phyloP scores from a whole-genome alignment of 2,329 filamentous ascomycete genomes.

The Cercospora sojina region DNA sequence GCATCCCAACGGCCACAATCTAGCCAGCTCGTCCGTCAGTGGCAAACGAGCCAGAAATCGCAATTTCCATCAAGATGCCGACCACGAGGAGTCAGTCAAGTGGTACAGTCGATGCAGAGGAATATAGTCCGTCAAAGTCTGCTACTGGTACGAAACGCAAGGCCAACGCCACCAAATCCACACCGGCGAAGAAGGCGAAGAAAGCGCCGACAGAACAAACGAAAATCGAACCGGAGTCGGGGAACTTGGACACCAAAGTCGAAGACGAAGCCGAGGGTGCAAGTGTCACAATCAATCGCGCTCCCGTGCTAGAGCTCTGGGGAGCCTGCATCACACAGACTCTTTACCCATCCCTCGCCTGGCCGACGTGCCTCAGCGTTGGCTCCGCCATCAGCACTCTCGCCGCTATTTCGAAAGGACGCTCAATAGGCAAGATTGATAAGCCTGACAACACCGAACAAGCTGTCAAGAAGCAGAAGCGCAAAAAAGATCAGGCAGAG shows the following conservation, averaged over 20 bases:
- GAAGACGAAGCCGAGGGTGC: slow-evolving; percentile 4
- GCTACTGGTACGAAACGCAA: slow-evolving; percentile 13
- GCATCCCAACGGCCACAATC: neutral
- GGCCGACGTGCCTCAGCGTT: slow-evolving; percentile 37
- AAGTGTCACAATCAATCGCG: slow-evolving; percentile 36
- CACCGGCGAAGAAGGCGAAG: slow-evolving; percentile 19
- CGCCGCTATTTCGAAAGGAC: slow-evolving; percentile 37
- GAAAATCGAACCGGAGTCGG: slow-evolving; percentile 11
- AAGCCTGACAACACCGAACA: slow-evolving; percentile 26
- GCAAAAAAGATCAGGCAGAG: slow-evolving; percentile 23
- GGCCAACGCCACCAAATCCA: neutral
- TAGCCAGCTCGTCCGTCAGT: neutral
- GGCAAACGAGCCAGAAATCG: neutral
- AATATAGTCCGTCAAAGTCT: neutral
- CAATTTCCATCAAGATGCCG: neutral
- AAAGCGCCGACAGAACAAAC: slow-evolving; percentile 6
- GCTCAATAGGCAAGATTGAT: slow-evolving; percentile 35
- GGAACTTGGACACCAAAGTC: neutral
- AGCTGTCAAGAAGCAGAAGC: slow-evolving; percentile 26
- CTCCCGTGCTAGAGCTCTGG: slow-evolving; percentile 38
- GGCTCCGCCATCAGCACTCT: slow-evolving; percentile 37
- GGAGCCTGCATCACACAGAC: slow-evolving; percentile 31
- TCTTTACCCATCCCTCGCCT: slow-evolving; percentile 32
- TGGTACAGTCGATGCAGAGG: neutral
- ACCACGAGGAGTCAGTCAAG: neutral